Base-by-base conservation (phyloP, 2,329 filamentous ascomycete genomes). In the Epichloe gansuensis region DNA sequence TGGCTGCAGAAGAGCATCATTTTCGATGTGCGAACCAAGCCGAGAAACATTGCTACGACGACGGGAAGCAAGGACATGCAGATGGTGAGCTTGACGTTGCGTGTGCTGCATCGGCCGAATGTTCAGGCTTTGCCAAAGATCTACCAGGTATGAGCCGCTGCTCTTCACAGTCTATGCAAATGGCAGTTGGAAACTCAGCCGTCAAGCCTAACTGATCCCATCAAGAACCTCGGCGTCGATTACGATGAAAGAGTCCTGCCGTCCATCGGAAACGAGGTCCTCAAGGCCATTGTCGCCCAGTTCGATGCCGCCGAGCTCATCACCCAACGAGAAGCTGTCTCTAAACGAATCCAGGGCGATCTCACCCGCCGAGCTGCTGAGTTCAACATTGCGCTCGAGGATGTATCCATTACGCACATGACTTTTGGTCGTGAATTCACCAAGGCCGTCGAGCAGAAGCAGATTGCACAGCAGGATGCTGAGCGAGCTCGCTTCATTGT, bases 381-480 rank as follows among this genome's bases (percentile, higher is more conserved):
- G 71, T 98, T 98, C 82, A 95, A 98, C 78, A 98, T 98, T 66
- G 89, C 89, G 31, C 87, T 98, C 51, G 93, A 98, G 73, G 93
- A 98, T 66, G 93, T 98, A 55, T 95, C 89, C 66, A 98, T 98
- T 71, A 98, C 93, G 56, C 93, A 98, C 79, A 98, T 98, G 93
- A 98, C 93, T 50, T 98, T 98, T 68, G 93, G 93, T 61, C 91
- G 91, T 71, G 93, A 98, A 73, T 98, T 98, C 78, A 98, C 93
- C 55, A 87, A 88, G 71, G 93, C 93, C 58, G 93, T 98, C 64
- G 93, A 98, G 76, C 93, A 98, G 81, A 98, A 98, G 83, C 93
- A 98, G 78, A 98, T 98, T 69, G 93, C 93, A 52, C 93, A 98
- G 75, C 93, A 98, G 73, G 93, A 98, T 67, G 93, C 93, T 57